phyloP scores from a whole-genome alignment of 768 basidiomycete genomes.

The Serpula lacrymans region DNA sequence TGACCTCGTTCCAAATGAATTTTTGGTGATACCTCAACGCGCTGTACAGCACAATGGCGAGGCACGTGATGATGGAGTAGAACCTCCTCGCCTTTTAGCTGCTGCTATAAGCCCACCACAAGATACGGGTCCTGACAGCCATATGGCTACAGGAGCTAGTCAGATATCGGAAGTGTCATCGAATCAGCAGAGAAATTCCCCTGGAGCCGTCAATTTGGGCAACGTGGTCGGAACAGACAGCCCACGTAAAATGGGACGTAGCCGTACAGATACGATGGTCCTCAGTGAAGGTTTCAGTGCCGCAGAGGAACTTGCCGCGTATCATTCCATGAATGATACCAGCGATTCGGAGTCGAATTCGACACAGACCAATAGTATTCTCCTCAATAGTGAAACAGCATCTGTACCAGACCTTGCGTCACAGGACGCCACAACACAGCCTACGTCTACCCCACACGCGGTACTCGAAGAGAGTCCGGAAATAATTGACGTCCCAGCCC shows the following conservation, averaged over 20 bases:
- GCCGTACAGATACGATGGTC: slow-evolving; percentile 74
- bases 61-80: slow-evolving; percentile 27
- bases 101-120: slow-evolving; percentile 35
- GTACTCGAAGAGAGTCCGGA: no score
- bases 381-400: no score
- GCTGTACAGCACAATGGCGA: slow-evolving; percentile 28
- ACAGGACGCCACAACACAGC: no score
- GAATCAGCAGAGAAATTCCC: slow-evolving; percentile 9
- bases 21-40: slow-evolving; percentile 72
- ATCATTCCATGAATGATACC: no score
- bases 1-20: slow-evolving; percentile 77
- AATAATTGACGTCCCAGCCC: no score
- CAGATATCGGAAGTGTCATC: no score
- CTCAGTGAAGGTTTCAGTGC: slow-evolving; percentile 43
- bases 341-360: no score
- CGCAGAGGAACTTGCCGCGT: slow-evolving; percentile 38
- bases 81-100: slow-evolving; percentile 37
- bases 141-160: slow-evolving; percentile 5
- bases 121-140: slow-evolving; percentile 9
- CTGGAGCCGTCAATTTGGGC: slow-evolving; percentile 16
- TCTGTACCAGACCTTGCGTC: no score
- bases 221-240: slow-evolving; percentile 28
- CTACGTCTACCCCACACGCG: no score
- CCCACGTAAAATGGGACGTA: slow-evolving; percentile 48
- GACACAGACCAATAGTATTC: no score